Evolutionary conservation across 352 stramenopile species (phyloP).

Genomic region (Phytophthora idaei): DNA sequence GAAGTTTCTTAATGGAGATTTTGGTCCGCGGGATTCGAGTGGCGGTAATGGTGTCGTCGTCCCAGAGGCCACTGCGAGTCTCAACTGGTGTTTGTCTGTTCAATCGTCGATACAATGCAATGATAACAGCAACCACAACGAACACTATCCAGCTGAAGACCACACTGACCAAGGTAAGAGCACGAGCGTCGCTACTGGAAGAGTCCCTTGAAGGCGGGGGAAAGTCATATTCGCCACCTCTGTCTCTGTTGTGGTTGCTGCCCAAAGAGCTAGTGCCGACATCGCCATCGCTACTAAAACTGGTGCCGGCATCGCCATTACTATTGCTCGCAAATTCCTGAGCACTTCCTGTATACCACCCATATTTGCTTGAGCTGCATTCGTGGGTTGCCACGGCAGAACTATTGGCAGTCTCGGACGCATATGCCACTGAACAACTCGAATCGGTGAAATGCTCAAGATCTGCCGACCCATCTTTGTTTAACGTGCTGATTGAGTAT

Average conservation of each 20-base stretch:
- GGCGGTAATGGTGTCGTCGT: constrained; percentile 29
- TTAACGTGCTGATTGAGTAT: constrained; percentile 2
- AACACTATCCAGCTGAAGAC: constrained; percentile 12
- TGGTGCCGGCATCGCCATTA: not conserved
- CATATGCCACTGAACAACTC: constrained; percentile 4
- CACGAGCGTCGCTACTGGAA: not conserved
- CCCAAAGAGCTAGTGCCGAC: not conserved
- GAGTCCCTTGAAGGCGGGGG: not conserved
- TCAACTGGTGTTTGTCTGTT: constrained; percentile 6
- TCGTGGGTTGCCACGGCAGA: constrained; percentile 4
- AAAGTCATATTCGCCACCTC: not conserved
- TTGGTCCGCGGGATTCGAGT: constrained; percentile 40
- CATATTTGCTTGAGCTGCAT: constrained; percentile 17
- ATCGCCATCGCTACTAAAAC: not conserved
- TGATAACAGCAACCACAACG: constrained; percentile 5
- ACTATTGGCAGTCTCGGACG: constrained; percentile 2
- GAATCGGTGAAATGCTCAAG: constrained; percentile 9
- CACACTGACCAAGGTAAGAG: constrained; percentile 4
- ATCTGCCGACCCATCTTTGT: constrained; percentile 9
- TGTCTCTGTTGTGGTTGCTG: not conserved
- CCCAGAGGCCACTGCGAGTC: constrained; percentile 27
- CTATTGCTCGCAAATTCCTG: not conserved
- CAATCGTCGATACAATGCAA: constrained; percentile 11
- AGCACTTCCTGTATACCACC: constrained; percentile 17
- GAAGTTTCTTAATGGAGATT: constrained; percentile 24